Percentiles rank a stretch among this genome's conserved stretches.
Conservation (phyloP, 192 early-diverging fungal genomes). For the Podila epigama region DNA sequence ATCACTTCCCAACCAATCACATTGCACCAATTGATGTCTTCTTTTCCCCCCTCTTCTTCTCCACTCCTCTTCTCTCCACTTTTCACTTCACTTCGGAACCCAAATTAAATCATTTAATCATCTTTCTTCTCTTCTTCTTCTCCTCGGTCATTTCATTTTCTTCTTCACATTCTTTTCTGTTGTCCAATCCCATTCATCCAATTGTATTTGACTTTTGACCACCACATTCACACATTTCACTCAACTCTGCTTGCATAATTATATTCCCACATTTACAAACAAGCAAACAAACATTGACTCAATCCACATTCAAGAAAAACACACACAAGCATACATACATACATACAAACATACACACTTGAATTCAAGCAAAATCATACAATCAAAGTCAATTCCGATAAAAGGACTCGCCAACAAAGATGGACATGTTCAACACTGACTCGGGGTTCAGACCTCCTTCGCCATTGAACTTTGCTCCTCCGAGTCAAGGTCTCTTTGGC, state of each 20-base stretch:
- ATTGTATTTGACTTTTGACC: too few species aligned
- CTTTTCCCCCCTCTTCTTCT: background rate
- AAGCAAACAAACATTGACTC: too few species aligned
- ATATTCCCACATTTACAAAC: too few species aligned
- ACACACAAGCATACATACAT: too few species aligned
- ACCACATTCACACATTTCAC: background rate
- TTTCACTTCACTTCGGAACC: background rate
- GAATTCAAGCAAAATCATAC: too few species aligned
- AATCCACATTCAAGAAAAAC: too few species aligned
- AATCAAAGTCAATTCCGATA: too few species aligned
- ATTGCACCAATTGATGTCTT: background rate
- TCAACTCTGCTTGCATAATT: too few species aligned
- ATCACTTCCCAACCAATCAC: too few species aligned
- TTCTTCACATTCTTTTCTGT: background rate
- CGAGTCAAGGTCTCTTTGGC: slow-evolving; percentile 40
- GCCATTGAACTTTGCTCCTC: slow-evolving; percentile 22
- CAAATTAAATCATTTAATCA: background rate
- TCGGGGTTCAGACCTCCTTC: slow-evolving; percentile 46
- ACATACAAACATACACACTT: too few species aligned
- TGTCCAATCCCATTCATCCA: background rate
- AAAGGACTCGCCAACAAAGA: background rate
- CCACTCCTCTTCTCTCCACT: too few species aligned
- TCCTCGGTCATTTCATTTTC: background rate
- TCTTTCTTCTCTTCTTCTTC: background rate
- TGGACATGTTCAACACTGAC: slow-evolving; percentile 45